Conservation (phyloP, 768 basidiomycete genomes). For the Exsudoporus frostii region DNA sequence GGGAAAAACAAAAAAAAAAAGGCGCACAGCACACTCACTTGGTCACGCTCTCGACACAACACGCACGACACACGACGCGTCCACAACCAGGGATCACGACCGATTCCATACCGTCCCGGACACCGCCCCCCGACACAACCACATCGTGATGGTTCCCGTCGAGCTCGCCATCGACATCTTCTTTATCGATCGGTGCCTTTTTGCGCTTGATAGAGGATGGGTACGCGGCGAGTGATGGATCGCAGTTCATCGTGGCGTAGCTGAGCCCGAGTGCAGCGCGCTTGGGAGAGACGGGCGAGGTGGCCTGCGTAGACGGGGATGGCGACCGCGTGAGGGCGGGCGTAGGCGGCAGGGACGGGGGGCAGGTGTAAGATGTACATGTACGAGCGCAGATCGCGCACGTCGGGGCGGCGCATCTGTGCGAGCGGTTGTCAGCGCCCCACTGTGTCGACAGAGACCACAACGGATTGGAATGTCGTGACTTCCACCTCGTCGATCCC, state of each 20-base stretch:
- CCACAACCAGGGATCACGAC: conserved; percentile 33
- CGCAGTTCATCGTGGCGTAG: conserved; percentile 22
- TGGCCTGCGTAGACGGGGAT: conserved; percentile 18
- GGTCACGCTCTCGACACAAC: conserved; percentile 34
- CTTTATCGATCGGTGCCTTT: conserved; percentile 25
- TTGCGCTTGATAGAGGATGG: conserved; percentile 24
- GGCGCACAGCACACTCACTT: conserved; percentile 27
- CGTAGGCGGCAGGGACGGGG: conserved; percentile 35
- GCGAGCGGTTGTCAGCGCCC: conserved; percentile 3
- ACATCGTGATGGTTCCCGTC: conserved; percentile 1
- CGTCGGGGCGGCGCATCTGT: conserved; percentile 33
- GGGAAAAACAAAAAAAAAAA: not conserved
- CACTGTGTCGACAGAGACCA: no score
- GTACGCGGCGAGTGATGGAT: not conserved
- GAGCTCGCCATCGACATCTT: conserved; percentile 9
- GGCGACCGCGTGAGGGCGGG: conserved; percentile 36
- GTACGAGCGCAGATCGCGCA: conserved; percentile 38
- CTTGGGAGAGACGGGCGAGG: conserved; percentile 24
- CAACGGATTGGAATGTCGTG: no score
- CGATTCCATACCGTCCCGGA: conserved; percentile 5
- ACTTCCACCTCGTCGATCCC: no score
- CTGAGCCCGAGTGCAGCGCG: conserved; percentile 27
- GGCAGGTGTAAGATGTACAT: conserved; percentile 33
- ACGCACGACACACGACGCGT: conserved; percentile 33
- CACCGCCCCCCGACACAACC: not conserved